Base-by-base conservation (phyloP, 345 rosid species). In the Cardamine chenopodiifolia region DNA sequence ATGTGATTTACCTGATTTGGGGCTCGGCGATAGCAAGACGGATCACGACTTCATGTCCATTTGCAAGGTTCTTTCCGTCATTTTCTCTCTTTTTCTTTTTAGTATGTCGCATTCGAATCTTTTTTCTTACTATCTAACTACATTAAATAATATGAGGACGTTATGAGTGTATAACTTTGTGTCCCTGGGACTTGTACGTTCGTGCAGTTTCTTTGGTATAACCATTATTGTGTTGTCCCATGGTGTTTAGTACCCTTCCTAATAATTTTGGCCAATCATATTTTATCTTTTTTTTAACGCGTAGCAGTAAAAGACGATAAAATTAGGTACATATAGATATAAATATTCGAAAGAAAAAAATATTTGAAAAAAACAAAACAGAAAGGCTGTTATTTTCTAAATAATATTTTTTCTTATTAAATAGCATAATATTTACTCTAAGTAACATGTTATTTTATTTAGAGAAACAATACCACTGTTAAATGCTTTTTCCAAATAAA, bases 31-130 rank as follows among this genome's bases (percentile, higher is more conserved):
- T 72, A 73, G 90, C 67, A 84, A 83, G 25, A 84, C 89, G 12
- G 98, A 95, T 68, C 88, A 64, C 50, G 90, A 86, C 40, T 91
- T 94, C 86, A 87, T 94, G 96, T 81, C 98, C 67, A 45, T 88
- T 14, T 94, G 97, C 93, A 90, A 90, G 97, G 98, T 94, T 56
- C 57, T 50, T 70, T 48, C 47, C 68, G 66, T 18, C 58, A 63
- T 18, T 23, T 7, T 47, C 8, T 10, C 11, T 68, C 18, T 32
- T 22, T 32, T 70, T 22, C 3, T 42, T 26, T 12, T 52, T 42
- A 11, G 7, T 26, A 15, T 26, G 52, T 39, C 39, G 49, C 47
- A 57, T 63, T 77, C 73, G 1, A 62, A 32, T 52, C 17, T 12
- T 32, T 61, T 68, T 54, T 69, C 31, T 5, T 22, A 37, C 69